Percentiles rank a stretch among this genome's conserved stretches.
phyloP scores from a whole-genome alignment of 805 yeast species.

The Lipomyces japonicus region DNA sequence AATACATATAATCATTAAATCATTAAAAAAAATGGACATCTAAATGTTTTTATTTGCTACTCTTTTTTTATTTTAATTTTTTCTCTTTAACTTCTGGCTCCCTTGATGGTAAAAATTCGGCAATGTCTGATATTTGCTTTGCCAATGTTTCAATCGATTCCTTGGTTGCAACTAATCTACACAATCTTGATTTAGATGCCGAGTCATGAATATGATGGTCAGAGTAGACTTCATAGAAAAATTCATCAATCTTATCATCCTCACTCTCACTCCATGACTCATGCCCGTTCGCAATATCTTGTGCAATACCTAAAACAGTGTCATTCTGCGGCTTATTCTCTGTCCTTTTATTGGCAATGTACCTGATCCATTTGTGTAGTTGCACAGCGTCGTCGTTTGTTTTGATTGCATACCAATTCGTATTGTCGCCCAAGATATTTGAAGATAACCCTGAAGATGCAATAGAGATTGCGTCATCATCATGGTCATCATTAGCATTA shows the following conservation, averaged over 20 bases:
- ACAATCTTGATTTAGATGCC: neutral
- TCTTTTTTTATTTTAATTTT: neutral
- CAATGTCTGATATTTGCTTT: conserved; percentile 9
- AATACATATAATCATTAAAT: neutral
- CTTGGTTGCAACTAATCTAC: conserved; percentile 8
- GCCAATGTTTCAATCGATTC: conserved; percentile 15
- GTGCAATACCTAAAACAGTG: too few species aligned
- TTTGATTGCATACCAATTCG: conserved; percentile 25
- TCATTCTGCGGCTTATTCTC: neutral
- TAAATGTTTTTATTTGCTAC: neutral
- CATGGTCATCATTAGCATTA: neutral
- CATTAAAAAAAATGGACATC: neutral
- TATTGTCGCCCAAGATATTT: conserved; percentile 22
- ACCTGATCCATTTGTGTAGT: conserved; percentile 18
- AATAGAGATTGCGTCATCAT: conserved; percentile 14
- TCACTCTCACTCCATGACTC: too few species aligned
- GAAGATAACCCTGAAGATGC: conserved; percentile 17
- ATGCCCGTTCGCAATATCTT: too few species aligned
- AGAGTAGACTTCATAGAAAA: neutral
- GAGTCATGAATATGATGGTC: neutral
- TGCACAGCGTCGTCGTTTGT: conserved; percentile 21
- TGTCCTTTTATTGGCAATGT: conserved; percentile 6
- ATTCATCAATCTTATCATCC: conserved; percentile 1
- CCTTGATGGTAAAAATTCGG: conserved; percentile 17
- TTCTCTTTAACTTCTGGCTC: conserved; percentile 7